These are phyloP conservation scores for Mayamaea pseudoterrestris DNA, from an alignment of 108 stramenopile genomes.

Conservation along the genomic window DNA sequence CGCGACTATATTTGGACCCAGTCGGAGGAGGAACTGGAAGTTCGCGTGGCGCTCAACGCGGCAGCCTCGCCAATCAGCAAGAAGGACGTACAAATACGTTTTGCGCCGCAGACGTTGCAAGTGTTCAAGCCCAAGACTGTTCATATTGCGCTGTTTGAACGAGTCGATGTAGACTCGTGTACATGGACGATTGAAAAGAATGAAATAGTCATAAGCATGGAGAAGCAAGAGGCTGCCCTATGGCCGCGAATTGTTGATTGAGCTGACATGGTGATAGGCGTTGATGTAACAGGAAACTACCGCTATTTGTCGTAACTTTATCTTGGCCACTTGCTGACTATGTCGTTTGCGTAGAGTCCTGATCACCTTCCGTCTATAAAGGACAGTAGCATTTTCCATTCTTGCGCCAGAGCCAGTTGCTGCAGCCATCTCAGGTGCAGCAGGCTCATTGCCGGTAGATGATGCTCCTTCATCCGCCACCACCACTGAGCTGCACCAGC, in stretches of 20 bases:
- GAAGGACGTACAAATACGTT: slow-evolving; percentile 36
- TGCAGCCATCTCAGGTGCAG: too few species aligned
- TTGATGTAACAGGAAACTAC: too few species aligned
- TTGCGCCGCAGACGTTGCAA: slow-evolving; percentile 23
- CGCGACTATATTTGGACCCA: slow-evolving; percentile 55
- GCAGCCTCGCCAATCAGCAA: slow-evolving; percentile 3
- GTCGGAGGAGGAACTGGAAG: slow-evolving; percentile 58
- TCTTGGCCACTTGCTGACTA: too few species aligned
- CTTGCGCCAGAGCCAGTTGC: too few species aligned
- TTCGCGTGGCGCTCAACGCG: slow-evolving; percentile 21
- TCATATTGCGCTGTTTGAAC: slow-evolving; percentile 28
- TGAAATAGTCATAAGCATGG: slow-evolving; percentile 26
- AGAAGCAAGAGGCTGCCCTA: slow-evolving; percentile 20
- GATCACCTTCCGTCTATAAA: too few species aligned
- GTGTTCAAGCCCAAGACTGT: slow-evolving; percentile 23
- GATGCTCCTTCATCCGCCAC: too few species aligned
- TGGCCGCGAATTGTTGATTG: slow-evolving; percentile 19
- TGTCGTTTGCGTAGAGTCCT: too few species aligned
- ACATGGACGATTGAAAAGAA: slow-evolving; percentile 69
- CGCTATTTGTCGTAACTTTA: too few species aligned
- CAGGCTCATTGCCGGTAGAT: too few species aligned
- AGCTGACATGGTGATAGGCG: too few species aligned
- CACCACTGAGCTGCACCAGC: too few species aligned
- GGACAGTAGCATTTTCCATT: too few species aligned
- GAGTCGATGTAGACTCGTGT: slow-evolving; percentile 59